Evolutionary conservation across 2,329 filamentous ascomycete genomes (phyloP).

Genomic region (Aspergillus viridinutans): DNA sequence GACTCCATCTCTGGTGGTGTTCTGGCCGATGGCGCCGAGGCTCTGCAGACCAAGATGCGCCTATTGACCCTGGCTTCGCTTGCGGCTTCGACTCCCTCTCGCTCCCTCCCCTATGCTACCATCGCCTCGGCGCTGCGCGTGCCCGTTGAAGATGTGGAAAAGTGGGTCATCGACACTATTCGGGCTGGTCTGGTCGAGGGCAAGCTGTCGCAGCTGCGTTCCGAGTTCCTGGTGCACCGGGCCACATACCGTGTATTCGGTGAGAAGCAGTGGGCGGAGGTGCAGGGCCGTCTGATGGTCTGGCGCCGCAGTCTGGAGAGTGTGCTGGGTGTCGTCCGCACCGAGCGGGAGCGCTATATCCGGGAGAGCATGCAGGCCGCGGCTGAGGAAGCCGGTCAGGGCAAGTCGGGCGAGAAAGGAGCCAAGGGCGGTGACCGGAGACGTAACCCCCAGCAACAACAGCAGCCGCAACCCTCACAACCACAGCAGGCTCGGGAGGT

Average conservation of each 20-base stretch:
- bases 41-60: slow-evolving; percentile 90
- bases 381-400: slow-evolving; percentile 27
- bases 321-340: slow-evolving; percentile 72
- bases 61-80: slow-evolving; percentile 88
- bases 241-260: slow-evolving; percentile 95
- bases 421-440: slow-evolving; percentile 32
- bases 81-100: slow-evolving; percentile 74
- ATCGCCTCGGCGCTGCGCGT: slow-evolving; percentile 85
- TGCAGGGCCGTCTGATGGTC: slow-evolving; percentile 82
- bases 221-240: slow-evolving; percentile 92
- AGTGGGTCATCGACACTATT: slow-evolving; percentile 99
- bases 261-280: slow-evolving; percentile 96
- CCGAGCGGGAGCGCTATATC: slow-evolving; percentile 76
- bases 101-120: slow-evolving; percentile 80
- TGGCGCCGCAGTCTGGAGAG: slow-evolving; percentile 79
- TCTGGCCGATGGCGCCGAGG: slow-evolving; percentile 70
- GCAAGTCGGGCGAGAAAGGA: slow-evolving; percentile 21
- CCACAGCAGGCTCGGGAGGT: slow-evolving; percentile 33
- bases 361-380: slow-evolving; percentile 60
- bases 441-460: slow-evolving; percentile 26
- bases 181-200: slow-evolving; percentile 93
- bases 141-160: slow-evolving; percentile 78
- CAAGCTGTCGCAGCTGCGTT: slow-evolving; percentile 87
- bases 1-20: slow-evolving; percentile 72
- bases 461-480: slow-evolving; percentile 12